Conservation (phyloP, 2,329 filamentous ascomycete genomes). For the Diaporthe amygdali region DNA sequence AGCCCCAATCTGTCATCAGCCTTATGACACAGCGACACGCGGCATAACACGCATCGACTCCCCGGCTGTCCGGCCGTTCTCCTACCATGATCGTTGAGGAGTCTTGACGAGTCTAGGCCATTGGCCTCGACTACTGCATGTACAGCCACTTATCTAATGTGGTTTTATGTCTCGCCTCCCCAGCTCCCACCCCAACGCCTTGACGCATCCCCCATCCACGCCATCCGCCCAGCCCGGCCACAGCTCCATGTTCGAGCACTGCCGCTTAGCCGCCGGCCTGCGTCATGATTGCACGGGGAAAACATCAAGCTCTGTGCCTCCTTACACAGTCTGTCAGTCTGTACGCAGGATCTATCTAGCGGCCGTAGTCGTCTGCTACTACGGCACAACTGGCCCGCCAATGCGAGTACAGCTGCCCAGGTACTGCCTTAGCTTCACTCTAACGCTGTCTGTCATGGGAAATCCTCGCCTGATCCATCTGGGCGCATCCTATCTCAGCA, state of each 20-base stretch:
- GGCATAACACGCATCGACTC: neutral
- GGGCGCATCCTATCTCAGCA: neutral
- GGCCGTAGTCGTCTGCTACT: too few relatives aligned
- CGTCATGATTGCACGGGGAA: constrained; percentile 12
- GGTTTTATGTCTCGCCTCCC: too few relatives aligned
- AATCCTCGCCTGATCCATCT: neutral
- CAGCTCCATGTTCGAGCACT: neutral
- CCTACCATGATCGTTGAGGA: too few relatives aligned
- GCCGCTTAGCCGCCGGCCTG: neutral
- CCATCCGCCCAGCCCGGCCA: neutral
- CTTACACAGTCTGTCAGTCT: too few relatives aligned
- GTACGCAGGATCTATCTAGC: too few relatives aligned
- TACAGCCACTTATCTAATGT: neutral
- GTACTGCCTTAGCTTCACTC: neutral
- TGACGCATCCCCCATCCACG: neutral
- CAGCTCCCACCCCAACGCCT: neutral
- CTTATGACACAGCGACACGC: constrained; percentile 9
- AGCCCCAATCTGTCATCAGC: constrained; percentile 9
- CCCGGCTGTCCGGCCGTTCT: neutral
- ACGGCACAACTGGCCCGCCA: neutral
- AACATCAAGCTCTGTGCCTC: neutral
- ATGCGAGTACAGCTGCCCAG: neutral
- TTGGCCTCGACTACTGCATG: too few relatives aligned
- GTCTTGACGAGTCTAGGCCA: too few relatives aligned
- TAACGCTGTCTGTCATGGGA: neutral